Evolutionary conservation across 352 stramenopile genomes (phyloP).

Genomic region (Phytophthora macrochlamydospora): DNA sequence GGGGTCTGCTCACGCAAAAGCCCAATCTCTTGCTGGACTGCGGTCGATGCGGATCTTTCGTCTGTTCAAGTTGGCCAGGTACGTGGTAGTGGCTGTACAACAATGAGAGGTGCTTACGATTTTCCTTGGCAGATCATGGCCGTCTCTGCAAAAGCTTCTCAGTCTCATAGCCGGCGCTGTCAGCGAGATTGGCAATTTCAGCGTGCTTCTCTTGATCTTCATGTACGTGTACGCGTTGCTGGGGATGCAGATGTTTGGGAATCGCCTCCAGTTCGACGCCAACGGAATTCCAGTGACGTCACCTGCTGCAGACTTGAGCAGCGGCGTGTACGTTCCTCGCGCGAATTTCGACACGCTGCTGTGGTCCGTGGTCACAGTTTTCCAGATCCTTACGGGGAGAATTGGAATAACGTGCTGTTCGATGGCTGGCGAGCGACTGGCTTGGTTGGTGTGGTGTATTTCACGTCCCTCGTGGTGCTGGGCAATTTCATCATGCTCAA

Average conservation of each 20-base stretch:
- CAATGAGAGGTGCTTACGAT: background rate
- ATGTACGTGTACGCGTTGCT: slow-evolving; percentile 94
- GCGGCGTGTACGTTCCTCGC: slow-evolving; percentile 41
- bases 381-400: slow-evolving; percentile 91
- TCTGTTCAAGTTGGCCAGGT: slow-evolving; percentile 91
- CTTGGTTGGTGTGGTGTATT: slow-evolving; percentile 65
- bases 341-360: slow-evolving; percentile 77
- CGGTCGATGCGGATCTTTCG: slow-evolving; percentile 88
- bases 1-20: slow-evolving; percentile 10
- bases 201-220: slow-evolving; percentile 92
- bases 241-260: slow-evolving; percentile 93
- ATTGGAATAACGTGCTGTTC: slow-evolving; percentile 93
- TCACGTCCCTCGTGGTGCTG: slow-evolving; percentile 83
- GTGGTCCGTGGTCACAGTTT: slow-evolving; percentile 74
- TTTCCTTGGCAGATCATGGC: slow-evolving; percentile 83
- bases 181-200: slow-evolving; percentile 92
- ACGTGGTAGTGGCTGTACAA: background rate
- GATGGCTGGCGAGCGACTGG: slow-evolving; percentile 76
- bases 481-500: slow-evolving; percentile 93
- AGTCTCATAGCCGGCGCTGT: slow-evolving; percentile 89
- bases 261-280: slow-evolving; percentile 89
- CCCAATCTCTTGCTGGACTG: slow-evolving; percentile 71
- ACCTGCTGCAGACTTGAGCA: slow-evolving; percentile 6
- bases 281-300: slow-evolving; percentile 48
- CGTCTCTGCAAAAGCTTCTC: slow-evolving; percentile 90